Conservation (phyloP, 768 basidiomycete genomes). For the Boletus barrowsii region DNA sequence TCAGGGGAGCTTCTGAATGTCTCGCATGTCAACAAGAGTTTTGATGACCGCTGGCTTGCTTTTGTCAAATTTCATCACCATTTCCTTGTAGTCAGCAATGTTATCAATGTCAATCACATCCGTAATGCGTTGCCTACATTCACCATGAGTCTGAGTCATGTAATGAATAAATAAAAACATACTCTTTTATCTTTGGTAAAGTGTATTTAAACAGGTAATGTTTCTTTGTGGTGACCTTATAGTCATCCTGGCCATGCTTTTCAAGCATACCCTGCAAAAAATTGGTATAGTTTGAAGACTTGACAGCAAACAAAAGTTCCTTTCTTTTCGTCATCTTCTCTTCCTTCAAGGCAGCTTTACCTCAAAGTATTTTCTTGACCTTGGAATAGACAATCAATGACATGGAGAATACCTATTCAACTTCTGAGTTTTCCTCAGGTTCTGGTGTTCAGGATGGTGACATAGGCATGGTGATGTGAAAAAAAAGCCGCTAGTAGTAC, state of each 20-base stretch:
- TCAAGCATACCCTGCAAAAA: background rate
- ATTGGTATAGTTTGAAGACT: background rate
- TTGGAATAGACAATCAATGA: conserved; percentile 1
- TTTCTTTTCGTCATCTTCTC: background rate
- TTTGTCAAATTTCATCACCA: no score
- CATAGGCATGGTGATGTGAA: background rate
- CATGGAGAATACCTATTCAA: background rate
- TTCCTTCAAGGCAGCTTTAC: background rate
- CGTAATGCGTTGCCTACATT: background rate
- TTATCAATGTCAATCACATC: no score
- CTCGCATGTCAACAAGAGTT: background rate
- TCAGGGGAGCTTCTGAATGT: background rate
- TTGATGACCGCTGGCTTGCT: background rate
- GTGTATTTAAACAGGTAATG: background rate
- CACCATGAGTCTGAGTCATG: background rate
- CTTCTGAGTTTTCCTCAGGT: background rate
- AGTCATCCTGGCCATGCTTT: background rate
- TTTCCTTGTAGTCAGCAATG: background rate
- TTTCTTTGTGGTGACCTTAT: background rate
- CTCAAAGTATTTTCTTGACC: conserved; percentile 1
- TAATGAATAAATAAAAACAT: background rate
- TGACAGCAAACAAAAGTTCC: background rate
- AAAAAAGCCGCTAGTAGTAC: background rate
- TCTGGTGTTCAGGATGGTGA: background rate
- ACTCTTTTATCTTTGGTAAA: background rate